A percentile compares a stretch with the other conserved stretches of the same genome.
Conservation (phyloP, 2,329 filamentous ascomycete species). For the Aspergillus amoenus region DNA sequence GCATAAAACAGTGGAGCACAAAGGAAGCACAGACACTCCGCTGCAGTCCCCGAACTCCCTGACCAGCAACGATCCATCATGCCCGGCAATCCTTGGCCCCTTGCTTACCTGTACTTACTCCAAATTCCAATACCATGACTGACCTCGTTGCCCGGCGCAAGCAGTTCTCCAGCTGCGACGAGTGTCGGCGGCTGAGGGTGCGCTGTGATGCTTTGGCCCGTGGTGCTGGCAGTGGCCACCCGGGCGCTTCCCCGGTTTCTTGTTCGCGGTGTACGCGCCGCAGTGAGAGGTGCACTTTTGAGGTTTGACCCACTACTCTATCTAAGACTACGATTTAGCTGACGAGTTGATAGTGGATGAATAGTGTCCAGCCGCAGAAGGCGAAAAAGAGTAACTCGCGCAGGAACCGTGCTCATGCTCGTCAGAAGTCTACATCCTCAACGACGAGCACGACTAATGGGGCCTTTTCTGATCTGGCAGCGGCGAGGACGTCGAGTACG, state of each 20-base stretch:
- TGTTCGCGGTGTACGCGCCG: conserved; percentile 16
- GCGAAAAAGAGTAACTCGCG: neutral
- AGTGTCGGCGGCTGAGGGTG: conserved; percentile 31
- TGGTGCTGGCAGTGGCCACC: conserved; percentile 11
- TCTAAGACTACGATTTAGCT: too few relatives aligned
- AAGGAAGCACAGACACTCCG: too few relatives aligned
- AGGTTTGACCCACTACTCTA: neutral
- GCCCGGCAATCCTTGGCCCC: too few relatives aligned
- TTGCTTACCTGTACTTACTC: too few relatives aligned
- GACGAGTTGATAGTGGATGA: conserved; percentile 17
- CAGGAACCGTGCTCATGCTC: conserved; percentile 8
- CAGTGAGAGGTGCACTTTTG: conserved; percentile 15
- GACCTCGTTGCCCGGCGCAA: conserved; percentile 20
- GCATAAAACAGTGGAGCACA: too few relatives aligned
- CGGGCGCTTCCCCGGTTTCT: neutral
- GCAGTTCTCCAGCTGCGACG: conserved; percentile 38
- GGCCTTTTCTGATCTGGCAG: too few relatives aligned
- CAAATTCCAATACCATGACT: neutral
- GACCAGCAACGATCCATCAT: too few relatives aligned
- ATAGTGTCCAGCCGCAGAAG: neutral
- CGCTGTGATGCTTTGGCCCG: conserved; percentile 27
- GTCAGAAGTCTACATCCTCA: neutral
- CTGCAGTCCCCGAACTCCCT: too few relatives aligned
- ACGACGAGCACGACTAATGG: neutral
- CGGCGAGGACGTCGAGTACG: too few relatives aligned